A percentile compares a stretch with the other conserved stretches of the same genome.
These are phyloP conservation scores for Athelia psychrophila DNA, from an alignment of 1,284 basidiomycete species.

Conservation along the genomic window DNA sequence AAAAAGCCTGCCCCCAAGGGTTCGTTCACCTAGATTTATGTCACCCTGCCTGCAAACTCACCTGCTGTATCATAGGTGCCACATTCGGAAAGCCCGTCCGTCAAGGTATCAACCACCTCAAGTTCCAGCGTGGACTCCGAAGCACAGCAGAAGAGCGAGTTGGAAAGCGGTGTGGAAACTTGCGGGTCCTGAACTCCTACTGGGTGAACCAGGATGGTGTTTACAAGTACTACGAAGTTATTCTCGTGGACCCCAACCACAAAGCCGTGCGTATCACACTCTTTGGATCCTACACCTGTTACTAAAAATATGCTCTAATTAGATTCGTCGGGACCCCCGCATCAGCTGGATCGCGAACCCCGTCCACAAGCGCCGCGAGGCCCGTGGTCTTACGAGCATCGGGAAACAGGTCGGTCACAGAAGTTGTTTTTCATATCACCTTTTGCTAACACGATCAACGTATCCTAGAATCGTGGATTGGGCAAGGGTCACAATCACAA, in stretches of 20 bases:
- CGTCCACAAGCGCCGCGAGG: conserved; percentile 98
- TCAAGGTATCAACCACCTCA: conserved; percentile 99
- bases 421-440: conserved; percentile 1
- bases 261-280: conserved; percentile 69
- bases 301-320: conserved; percentile 6
- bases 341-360: conserved; percentile 99
- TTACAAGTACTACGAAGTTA: conserved; percentile 99
- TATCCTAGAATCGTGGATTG: conserved; percentile 78
- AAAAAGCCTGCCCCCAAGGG: conserved; percentile 99
- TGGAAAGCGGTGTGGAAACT: conserved; percentile 92
- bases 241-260: conserved; percentile 93
- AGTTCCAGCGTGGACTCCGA: conserved; percentile 93
- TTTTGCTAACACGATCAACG: conserved; percentile 6
- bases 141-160: conserved; percentile 98
- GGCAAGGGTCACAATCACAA: conserved; percentile 97
- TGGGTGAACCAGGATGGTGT: conserved; percentile 99
- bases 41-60: not conserved
- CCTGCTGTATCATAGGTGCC: conserved; percentile 57
- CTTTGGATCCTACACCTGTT: not conserved
- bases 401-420: conserved; percentile 84
- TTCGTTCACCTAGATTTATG: conserved; percentile 24
- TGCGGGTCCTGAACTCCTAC: conserved; percentile 97
- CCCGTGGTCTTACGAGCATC: conserved; percentile 94
- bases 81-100: conserved; percentile 99
- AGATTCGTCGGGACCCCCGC: conserved; percentile 92